Percentiles rank a stretch among this genome's conserved stretches.
phyloP scores from a whole-genome alignment of 2,329 filamentous ascomycete genomes.

The Diatrype stigma region DNA sequence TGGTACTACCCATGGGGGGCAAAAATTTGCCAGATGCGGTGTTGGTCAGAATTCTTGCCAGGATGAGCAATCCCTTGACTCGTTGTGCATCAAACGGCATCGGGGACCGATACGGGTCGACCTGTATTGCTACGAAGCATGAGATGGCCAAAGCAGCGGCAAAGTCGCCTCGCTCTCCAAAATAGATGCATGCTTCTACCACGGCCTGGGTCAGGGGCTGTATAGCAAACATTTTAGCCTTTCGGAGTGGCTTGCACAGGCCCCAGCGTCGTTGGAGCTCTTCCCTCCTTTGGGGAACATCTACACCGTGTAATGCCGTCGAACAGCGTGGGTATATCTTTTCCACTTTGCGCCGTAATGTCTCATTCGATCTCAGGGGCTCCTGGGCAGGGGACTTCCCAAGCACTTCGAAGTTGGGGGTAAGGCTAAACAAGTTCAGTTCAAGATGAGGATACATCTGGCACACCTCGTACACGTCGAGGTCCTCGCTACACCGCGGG shows the following conservation, averaged over 20 bases:
- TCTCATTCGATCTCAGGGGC: slow-evolving; percentile 20
- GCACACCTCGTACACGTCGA: slow-evolving; percentile 52
- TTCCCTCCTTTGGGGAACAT: slow-evolving; percentile 8
- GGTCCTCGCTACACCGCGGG: slow-evolving; percentile 43
- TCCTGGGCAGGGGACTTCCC: slow-evolving; percentile 27
- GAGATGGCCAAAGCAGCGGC: slow-evolving; percentile 41
- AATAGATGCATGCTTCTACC: slow-evolving; percentile 41
- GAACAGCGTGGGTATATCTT: slow-evolving; percentile 28
- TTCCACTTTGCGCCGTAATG: slow-evolving; percentile 19
- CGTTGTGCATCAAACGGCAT: slow-evolving; percentile 48
- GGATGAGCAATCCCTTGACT: slow-evolving; percentile 46
- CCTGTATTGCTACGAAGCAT: slow-evolving; percentile 43
- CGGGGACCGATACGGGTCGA: slow-evolving; percentile 47
- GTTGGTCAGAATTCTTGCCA: slow-evolving; percentile 49
- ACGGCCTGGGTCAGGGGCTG: slow-evolving; percentile 45
- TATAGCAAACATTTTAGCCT: slow-evolving; percentile 40
- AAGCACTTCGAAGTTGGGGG: slow-evolving; percentile 33
- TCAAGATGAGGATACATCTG: slow-evolving; percentile 34
- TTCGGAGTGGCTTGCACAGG: slow-evolving; percentile 33
- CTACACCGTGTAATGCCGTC: slow-evolving; percentile 7
- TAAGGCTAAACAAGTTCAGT: slow-evolving; percentile 43
- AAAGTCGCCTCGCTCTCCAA: slow-evolving; percentile 38
- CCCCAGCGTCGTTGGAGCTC: slow-evolving; percentile 33
- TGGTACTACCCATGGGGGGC: slow-evolving; percentile 17
- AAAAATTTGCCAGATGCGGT: slow-evolving; percentile 34